phyloP scores from a whole-genome alignment of 169 alveolate genomes.

The Besnoitia besnoiti region DNA sequence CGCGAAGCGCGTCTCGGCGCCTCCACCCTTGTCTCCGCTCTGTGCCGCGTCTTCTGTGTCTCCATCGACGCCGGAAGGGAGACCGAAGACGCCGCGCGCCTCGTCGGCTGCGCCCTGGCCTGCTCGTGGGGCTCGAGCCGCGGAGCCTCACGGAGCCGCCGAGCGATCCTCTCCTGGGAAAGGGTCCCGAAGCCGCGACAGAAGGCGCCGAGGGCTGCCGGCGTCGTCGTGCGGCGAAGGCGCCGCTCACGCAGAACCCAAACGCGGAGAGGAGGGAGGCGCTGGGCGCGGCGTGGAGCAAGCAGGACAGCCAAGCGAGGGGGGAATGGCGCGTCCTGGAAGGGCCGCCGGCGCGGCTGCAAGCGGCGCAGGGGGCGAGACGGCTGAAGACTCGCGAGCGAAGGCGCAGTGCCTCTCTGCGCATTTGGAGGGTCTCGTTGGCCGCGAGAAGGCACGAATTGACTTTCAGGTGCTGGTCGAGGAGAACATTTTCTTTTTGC shows the following conservation, averaged over 20 bases:
- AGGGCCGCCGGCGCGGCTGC: neutral
- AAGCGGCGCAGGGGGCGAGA: neutral
- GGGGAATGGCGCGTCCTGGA: neutral
- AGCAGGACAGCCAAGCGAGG: too few relatives aligned
- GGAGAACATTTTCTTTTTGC: neutral
- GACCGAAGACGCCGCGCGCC: neutral
- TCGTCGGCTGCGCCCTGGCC: too few relatives aligned
- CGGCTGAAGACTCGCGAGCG: neutral
- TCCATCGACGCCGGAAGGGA: neutral
- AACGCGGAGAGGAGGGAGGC: neutral
- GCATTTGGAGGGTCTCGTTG: neutral
- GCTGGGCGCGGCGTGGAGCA: too few relatives aligned
- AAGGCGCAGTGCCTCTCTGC: neutral
- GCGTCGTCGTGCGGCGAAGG: too few relatives aligned
- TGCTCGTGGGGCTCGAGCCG: too few relatives aligned
- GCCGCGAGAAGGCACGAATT: neutral
- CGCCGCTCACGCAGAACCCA: neutral
- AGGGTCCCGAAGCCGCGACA: too few relatives aligned
- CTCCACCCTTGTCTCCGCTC: neutral
- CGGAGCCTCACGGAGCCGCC: too few relatives aligned
- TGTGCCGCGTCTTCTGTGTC: neutral
- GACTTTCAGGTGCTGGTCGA: neutral
- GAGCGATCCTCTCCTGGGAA: too few relatives aligned
- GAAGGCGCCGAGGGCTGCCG: too few relatives aligned
- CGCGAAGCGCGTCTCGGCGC: too few relatives aligned